phyloP scores from a whole-genome alignment of 2,329 filamentous ascomycete species.

The Xylariaceae sp. region DNA sequence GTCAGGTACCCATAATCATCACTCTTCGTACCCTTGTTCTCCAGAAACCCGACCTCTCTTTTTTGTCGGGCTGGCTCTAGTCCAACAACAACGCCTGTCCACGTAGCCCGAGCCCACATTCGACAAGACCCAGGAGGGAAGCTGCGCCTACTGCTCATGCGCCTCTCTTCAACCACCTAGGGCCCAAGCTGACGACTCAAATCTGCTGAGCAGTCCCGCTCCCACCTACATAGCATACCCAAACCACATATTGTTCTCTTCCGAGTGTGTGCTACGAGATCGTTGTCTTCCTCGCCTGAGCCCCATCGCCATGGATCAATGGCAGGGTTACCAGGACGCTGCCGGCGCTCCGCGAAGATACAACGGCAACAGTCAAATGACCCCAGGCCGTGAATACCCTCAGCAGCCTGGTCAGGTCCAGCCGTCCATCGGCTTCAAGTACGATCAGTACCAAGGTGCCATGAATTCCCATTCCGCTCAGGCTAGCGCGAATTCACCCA shows the following conservation, averaged over 20 bases:
- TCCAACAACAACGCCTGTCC: constrained; percentile 11
- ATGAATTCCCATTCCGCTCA: constrained; percentile 31
- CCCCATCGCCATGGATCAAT: constrained; percentile 52
- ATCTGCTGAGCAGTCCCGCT: background rate
- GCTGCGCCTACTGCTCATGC: background rate
- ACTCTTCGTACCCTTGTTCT: constrained; percentile 11
- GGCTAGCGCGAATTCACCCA: constrained; percentile 34
- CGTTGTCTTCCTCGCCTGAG: background rate
- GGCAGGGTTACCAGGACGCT: constrained; percentile 65
- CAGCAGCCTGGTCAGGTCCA: constrained; percentile 30
- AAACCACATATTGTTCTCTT: no score
- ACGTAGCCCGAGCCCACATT: constrained; percentile 11
- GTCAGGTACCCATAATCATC: constrained; percentile 11
- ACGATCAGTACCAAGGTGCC: constrained; percentile 60
- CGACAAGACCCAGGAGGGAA: background rate
- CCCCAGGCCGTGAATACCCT: constrained; percentile 26
- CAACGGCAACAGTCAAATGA: constrained; percentile 30
- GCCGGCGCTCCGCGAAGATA: constrained; percentile 61
- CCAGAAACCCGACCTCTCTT: constrained; percentile 11
- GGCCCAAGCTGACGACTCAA: background rate
- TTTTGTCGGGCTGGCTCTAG: constrained; percentile 1
- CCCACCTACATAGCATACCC: no score
- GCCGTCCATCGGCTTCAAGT: constrained; percentile 58
- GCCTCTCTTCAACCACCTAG: background rate
- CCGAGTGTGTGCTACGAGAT: background rate